These are phyloP conservation scores for Paratinospora sagittata DNA, from an alignment of 164 flowering plant genomes.

Conservation along the genomic window DNA sequence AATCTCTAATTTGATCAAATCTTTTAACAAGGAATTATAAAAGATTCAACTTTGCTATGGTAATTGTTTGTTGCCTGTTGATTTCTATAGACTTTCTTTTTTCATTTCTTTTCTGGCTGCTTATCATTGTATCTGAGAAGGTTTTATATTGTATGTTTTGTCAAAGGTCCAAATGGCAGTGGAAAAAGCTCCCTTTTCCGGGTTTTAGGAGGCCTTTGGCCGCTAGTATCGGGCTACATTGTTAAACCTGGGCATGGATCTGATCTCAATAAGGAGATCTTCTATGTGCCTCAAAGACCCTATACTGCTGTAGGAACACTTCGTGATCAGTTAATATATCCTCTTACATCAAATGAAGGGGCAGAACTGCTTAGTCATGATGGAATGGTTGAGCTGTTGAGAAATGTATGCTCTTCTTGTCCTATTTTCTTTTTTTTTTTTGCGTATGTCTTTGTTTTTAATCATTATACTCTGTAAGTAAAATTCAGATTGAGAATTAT, in stretches of 20 bases:
- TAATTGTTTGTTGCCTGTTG: no score
- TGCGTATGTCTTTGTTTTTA: not conserved
- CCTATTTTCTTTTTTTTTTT: slow-evolving; percentile 1
- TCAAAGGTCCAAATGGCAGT: slow-evolving; percentile 96
- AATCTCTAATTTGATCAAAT: no score
- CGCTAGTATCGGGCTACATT: slow-evolving; percentile 87
- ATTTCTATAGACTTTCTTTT: no score
- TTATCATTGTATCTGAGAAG: not conserved
- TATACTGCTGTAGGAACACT: slow-evolving; percentile 98
- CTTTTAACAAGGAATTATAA: no score
- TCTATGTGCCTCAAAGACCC: slow-evolving; percentile 98
- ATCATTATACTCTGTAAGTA: not conserved
- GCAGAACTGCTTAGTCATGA: slow-evolving; percentile 58
- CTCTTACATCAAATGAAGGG: slow-evolving; percentile 77
- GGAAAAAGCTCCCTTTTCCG: slow-evolving; percentile 99
- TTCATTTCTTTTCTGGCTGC: not conserved
- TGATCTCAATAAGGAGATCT: slow-evolving; percentile 96
- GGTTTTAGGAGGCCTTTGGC: slow-evolving; percentile 99
- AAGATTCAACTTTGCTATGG: no score
- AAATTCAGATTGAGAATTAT: not conserved
- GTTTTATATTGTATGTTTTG: slow-evolving; percentile 6
- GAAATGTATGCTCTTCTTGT: slow-evolving; percentile 54
- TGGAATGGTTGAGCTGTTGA: slow-evolving; percentile 87
- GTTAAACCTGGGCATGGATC: slow-evolving; percentile 97
- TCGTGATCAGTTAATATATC: slow-evolving; percentile 96